Conservation (phyloP, 306 rosid species). For the Oemleria cerasiformis region DNA sequence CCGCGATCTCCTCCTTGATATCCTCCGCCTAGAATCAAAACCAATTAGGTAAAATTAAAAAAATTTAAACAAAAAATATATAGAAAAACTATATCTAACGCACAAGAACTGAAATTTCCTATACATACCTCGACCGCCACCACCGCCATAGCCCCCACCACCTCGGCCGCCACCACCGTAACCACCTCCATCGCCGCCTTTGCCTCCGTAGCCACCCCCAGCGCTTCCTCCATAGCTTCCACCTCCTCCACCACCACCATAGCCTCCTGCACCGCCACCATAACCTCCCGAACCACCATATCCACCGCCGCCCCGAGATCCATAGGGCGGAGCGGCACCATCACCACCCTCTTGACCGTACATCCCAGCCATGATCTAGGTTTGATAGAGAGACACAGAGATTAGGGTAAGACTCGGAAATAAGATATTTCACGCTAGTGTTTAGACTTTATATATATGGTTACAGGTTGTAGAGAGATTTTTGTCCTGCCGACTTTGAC, state of each 20-base stretch:
- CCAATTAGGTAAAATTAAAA: conserved; percentile 6
- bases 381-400: conserved; percentile 36
- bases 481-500: not conserved
- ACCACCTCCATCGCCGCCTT: conserved; percentile 34
- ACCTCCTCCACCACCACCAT: conserved; percentile 37
- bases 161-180: conserved; percentile 43
- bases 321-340: conserved; percentile 69
- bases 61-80: not conserved
- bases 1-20: conserved; percentile 87
- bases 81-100: too few relatives aligned
- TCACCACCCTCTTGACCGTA: conserved; percentile 85
- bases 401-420: conserved; percentile 22
- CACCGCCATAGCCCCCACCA: conserved; percentile 37
- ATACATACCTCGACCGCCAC: conserved; percentile 79
- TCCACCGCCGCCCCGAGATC: conserved; percentile 55
- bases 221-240: conserved; percentile 41
- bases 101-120: not conserved
- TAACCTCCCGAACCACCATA: conserved; percentile 27
- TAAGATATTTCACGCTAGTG: not conserved
- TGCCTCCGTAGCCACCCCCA: conserved; percentile 43
- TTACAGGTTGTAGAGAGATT: not conserved
- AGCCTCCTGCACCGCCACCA: conserved; percentile 40
- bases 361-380: conserved; percentile 71
- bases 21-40: conserved; percentile 48
- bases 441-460: not conserved